phyloP scores from a whole-genome alignment of 169 alveolate genomes.

The Plasmodium adleri region DNA sequence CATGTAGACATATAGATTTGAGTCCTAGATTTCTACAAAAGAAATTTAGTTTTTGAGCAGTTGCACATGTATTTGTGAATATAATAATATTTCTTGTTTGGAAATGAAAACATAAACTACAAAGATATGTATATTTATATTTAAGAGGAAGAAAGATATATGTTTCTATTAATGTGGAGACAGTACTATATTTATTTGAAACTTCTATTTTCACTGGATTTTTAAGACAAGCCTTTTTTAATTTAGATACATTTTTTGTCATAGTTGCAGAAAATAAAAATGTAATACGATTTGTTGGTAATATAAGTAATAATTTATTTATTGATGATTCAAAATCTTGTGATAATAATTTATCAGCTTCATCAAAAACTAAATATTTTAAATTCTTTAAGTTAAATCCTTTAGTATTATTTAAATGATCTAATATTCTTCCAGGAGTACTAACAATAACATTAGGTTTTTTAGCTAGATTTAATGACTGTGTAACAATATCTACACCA shows the following conservation, averaged over 20 bases:
- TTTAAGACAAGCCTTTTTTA: slow-evolving; percentile 96
- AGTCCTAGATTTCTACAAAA: slow-evolving; percentile 92
- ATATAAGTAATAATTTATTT: slow-evolving; percentile 92
- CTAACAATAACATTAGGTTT: slow-evolving; percentile 98
- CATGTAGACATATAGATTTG: slow-evolving; percentile 95
- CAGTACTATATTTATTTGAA: slow-evolving; percentile 94
- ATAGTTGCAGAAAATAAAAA: slow-evolving; percentile 99
- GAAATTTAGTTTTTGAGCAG: slow-evolving; percentile 91
- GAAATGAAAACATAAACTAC: slow-evolving; percentile 88
- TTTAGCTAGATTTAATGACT: slow-evolving; percentile 95
- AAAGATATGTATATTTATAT: slow-evolving; percentile 94
- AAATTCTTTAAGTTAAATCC: slow-evolving; percentile 95
- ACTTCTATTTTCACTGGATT: slow-evolving; percentile 94
- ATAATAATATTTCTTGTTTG: slow-evolving; percentile 87
- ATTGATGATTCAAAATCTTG: slow-evolving; percentile 98
- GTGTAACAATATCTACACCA: slow-evolving; percentile 97
- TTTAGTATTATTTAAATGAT: slow-evolving; percentile 98
- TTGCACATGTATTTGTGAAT: slow-evolving; percentile 95
- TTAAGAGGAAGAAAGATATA: slow-evolving; percentile 95
- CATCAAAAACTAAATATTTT: slow-evolving; percentile 95
- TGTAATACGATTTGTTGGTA: slow-evolving; percentile 95
- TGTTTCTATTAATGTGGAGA: slow-evolving; percentile 91
- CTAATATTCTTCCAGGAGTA: slow-evolving; percentile 99
- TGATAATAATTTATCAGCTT: slow-evolving; percentile 96
- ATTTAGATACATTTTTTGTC: slow-evolving; percentile 97